Evolutionary conservation across 2,329 filamentous ascomycete genomes (phyloP).

Genomic region (Verticillium isaacii): DNA sequence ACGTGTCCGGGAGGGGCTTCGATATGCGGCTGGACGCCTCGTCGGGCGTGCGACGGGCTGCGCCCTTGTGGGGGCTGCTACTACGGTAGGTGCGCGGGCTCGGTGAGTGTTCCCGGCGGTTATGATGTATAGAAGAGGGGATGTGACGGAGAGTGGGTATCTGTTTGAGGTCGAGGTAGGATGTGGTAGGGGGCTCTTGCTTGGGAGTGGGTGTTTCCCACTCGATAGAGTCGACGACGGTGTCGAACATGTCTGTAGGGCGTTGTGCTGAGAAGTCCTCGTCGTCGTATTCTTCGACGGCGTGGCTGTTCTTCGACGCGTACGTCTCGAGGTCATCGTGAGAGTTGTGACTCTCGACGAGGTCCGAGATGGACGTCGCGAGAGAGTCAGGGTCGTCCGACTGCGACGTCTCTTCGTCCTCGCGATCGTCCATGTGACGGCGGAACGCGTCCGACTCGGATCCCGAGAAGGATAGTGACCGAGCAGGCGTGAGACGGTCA

Average conservation of each 20-base stretch:
- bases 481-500: constrained; percentile 33
- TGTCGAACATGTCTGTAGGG: constrained; percentile 27
- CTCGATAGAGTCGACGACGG: constrained; percentile 24
- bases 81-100: constrained; percentile 18
- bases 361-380: constrained; percentile 40
- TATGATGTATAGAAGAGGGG: background rate
- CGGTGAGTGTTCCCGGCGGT: background rate
- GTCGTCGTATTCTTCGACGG: constrained; percentile 19
- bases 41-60: constrained; percentile 41
- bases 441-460: constrained; percentile 38
- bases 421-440: constrained; percentile 25
- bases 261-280: constrained; percentile 33
- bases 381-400: constrained; percentile 39
- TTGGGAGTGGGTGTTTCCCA: constrained; percentile 40
- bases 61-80: constrained; percentile 24
- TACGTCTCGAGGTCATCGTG: constrained; percentile 16
- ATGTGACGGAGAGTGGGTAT: constrained; percentile 18
- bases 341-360: constrained; percentile 32
- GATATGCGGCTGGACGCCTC: constrained; percentile 41
- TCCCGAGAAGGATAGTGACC: constrained; percentile 48
- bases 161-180: constrained; percentile 12
- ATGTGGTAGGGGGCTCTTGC: constrained; percentile 19
- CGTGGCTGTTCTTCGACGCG: constrained; percentile 17
- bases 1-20: constrained; percentile 36
- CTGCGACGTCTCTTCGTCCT: constrained; percentile 34